A percentile compares a stretch with the other conserved stretches of the same genome.
phyloP scores from a whole-genome alignment of 352 stramenopile species.

The Globisporangium paroecandrum region DNA sequence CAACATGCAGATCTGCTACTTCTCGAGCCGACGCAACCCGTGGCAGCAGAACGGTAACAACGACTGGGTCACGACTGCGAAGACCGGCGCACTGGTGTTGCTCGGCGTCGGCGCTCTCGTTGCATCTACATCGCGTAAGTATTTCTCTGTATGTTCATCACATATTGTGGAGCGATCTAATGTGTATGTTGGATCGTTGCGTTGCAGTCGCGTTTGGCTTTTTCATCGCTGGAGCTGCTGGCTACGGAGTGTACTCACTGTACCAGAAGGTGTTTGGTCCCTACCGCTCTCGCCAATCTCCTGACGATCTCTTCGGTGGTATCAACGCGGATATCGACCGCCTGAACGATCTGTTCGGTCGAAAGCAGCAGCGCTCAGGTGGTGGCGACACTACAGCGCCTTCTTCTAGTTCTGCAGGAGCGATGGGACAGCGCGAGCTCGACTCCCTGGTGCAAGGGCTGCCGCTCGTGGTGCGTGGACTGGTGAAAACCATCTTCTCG shows the following conservation, averaged over 20 bases:
- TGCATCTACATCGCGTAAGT: constrained; percentile 61
- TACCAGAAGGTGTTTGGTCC: constrained; percentile 60
- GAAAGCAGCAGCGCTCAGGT: constrained; percentile 13
- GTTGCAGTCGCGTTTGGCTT: constrained; percentile 64
- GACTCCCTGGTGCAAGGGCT: constrained; percentile 54
- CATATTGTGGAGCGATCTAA: neutral
- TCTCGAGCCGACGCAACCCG: constrained; percentile 32
- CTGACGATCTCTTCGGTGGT: constrained; percentile 34
- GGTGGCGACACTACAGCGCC: neutral
- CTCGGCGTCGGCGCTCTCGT: constrained; percentile 55
- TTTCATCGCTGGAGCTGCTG: constrained; percentile 58
- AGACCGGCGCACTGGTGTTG: constrained; percentile 59
- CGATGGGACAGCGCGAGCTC: constrained; percentile 34
- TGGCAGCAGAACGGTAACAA: constrained; percentile 31
- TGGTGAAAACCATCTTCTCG: constrained; percentile 68
- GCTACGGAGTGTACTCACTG: constrained; percentile 68
- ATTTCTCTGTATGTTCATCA: neutral
- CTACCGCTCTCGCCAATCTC: constrained; percentile 34
- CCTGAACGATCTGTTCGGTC: constrained; percentile 42
- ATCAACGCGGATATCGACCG: constrained; percentile 49
- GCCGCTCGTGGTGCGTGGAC: constrained; percentile 51
- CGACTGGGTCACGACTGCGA: constrained; percentile 52
- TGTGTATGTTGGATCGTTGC: neutral
- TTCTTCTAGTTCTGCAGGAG: neutral
- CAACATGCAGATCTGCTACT: constrained; percentile 25